Base-by-base conservation (phyloP, 1,284 basidiomycete genomes). In the Stereum hirsutum region DNA sequence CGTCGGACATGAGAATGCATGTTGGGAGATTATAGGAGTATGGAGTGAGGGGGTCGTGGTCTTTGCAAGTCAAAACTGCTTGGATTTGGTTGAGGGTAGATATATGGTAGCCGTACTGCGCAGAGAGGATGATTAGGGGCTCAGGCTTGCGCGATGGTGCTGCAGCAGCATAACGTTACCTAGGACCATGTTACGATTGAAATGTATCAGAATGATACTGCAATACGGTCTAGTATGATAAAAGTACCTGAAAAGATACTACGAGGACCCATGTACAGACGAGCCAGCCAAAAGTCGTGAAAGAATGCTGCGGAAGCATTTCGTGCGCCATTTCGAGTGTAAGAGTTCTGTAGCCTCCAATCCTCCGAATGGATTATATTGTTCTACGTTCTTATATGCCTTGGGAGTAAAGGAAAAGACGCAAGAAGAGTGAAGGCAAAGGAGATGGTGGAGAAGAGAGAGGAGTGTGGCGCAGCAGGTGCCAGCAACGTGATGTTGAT, bases 81-180 rank as follows among this genome's bases (percentile, higher is more conserved):
- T 89, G 82, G 33, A 93, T 82, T 59, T 90, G 89, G 59, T 94
- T 94, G 46, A 94, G 75, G 25, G 84, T 87, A 4, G 89, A 87
- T 40, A 90, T 84, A 58, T 94, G 90, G 56, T 81, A 88, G 15
- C 83, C 83, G 62, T 84, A 85, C 75, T 86, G 33, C 10, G 35
- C 21, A 17, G 6, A 11, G 10, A 40, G 33, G 19, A 48, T 35
- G 24, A 27, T 19, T 26, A 17, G 43, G 25, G 20, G 17, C 31
- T 6, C 31, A 21, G 24, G 38, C 34, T 15, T 26, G 40, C n/a
- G 27, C n/a, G n/a, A n/a, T n/a, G 24, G 28, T 31, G 28, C 28
- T 6, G 30, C 31, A 36, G 15, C 10, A 21, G 17, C 33, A 12
- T 17, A 17, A 2, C 11, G 8, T 8, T 19, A 23, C 17, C 21